Evolutionary conservation across 306 rosid genomes (phyloP).

Genomic region (Medicago ruthenica): DNA sequence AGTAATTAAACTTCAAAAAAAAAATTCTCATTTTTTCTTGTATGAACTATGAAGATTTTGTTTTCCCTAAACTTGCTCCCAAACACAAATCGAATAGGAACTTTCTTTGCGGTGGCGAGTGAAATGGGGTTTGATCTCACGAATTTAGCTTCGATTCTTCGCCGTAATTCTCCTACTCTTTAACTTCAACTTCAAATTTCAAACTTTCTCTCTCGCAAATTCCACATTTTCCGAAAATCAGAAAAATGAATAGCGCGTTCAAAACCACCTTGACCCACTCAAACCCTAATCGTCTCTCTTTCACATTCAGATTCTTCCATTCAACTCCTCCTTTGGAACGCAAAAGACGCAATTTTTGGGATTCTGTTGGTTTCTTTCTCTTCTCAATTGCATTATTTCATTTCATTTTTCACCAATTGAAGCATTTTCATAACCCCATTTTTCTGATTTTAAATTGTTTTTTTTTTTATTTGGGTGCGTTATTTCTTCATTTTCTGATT

Average conservation of each 20-base stretch:
- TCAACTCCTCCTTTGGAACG: constrained; percentile 79
- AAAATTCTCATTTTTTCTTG: no score
- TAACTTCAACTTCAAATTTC: constrained; percentile 9
- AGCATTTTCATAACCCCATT: neutral
- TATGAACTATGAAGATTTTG: neutral
- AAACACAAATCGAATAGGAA: constrained; percentile 8
- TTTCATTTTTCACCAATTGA: neutral
- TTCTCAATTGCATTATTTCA: neutral
- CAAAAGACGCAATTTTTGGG: constrained; percentile 61
- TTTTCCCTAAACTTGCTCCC: constrained; percentile 16
- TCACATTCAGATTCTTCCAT: constrained; percentile 60
- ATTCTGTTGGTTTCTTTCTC: constrained; percentile 56
- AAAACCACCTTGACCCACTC: constrained; percentile 56
- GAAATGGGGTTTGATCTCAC: neutral
- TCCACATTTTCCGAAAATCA: constrained; percentile 14
- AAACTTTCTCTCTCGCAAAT: neutral
- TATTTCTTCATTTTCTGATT: neutral
- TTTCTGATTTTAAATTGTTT: neutral
- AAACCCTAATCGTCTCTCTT: constrained; percentile 45
- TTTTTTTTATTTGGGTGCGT: neutral
- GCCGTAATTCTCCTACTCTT: neutral
- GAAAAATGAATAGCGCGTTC: constrained; percentile 58
- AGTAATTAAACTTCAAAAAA: no score
- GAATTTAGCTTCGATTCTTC: constrained; percentile 18
- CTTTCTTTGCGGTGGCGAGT: constrained; percentile 23